A percentile compares a stretch with the other conserved stretches of the same genome.
phyloP scores from a whole-genome alignment of 345 rosid genomes.

The Populus alba region DNA sequence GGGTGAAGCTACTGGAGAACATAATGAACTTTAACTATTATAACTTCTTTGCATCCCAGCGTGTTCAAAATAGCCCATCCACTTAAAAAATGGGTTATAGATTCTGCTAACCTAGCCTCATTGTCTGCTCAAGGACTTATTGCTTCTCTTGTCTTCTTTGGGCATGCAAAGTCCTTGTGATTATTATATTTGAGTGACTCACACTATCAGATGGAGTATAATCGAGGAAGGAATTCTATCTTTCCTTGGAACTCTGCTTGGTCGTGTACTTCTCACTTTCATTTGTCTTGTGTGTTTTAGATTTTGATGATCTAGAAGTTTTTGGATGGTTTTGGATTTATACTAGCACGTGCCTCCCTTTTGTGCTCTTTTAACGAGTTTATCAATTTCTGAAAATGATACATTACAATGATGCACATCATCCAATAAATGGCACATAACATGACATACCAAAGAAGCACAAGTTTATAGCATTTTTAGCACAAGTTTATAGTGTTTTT shows the following conservation, averaged over 20 bases:
- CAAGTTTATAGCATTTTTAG: background rate
- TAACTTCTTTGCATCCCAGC: background rate
- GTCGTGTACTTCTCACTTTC: background rate
- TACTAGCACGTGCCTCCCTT: background rate
- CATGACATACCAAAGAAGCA: background rate
- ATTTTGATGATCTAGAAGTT: background rate
- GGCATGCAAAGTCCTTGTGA: background rate
- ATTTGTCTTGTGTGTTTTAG: background rate
- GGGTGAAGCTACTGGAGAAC: background rate
- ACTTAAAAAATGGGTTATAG: background rate
- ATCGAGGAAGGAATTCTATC: no score
- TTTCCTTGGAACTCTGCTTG: background rate
- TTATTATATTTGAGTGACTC: background rate
- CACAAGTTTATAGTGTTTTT: background rate
- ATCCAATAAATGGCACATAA: background rate
- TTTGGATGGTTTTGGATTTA: background rate
- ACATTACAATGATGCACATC: background rate
- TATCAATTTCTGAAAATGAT: background rate
- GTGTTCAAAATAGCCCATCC: background rate
- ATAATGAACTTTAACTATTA: background rate
- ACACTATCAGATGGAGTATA: background rate
- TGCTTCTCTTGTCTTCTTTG: background rate
- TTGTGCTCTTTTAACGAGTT: background rate
- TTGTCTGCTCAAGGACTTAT: background rate
- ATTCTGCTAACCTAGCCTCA: background rate